Percentiles rank a stretch among this genome's conserved stretches.
phyloP scores from a whole-genome alignment of 352 stramenopile species.

The Thraustochytrium sp. region DNA sequence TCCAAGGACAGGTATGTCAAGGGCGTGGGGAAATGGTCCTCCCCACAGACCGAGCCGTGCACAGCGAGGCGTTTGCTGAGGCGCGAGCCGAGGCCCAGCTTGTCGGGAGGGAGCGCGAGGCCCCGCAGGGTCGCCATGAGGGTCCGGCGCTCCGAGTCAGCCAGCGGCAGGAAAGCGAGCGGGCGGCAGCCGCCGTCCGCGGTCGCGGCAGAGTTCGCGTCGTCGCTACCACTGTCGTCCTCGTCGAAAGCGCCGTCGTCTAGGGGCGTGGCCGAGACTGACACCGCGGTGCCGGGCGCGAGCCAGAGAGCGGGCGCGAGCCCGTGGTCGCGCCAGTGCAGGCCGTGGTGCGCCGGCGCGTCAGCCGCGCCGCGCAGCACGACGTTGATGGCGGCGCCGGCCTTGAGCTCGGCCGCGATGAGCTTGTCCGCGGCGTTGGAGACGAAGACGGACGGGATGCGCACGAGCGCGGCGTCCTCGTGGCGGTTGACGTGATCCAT shows the following conservation, averaged over 20 bases:
- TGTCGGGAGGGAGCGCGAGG: background rate
- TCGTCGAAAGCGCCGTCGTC: background rate
- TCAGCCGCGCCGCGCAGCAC: background rate
- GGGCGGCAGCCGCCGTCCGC: background rate
- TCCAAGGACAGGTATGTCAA: background rate
- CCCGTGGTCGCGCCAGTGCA: conserved; percentile 11
- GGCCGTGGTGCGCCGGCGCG: conserved; percentile 24
- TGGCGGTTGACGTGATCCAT: conserved; percentile 28
- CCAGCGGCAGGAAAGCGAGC: background rate
- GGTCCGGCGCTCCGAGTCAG: background rate
- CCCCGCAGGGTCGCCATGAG: background rate
- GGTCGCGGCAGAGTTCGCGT: too few relatives aligned
- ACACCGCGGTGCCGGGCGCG: background rate
- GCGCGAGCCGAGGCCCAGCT: background rate
- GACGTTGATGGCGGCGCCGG: background rate
- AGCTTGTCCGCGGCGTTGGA: background rate
- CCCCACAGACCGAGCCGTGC: background rate
- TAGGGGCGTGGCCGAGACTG: background rate
- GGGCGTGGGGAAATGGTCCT: background rate
- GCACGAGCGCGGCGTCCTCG: background rate
- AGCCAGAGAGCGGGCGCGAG: conserved; percentile 16
- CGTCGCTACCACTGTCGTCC: background rate
- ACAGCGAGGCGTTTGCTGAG: background rate
- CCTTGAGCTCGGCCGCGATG: background rate
- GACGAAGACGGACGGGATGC: conserved; percentile 32